Base-by-base conservation (phyloP, 2,329 filamentous ascomycete genomes). In the Cladosporium sp. region DNA sequence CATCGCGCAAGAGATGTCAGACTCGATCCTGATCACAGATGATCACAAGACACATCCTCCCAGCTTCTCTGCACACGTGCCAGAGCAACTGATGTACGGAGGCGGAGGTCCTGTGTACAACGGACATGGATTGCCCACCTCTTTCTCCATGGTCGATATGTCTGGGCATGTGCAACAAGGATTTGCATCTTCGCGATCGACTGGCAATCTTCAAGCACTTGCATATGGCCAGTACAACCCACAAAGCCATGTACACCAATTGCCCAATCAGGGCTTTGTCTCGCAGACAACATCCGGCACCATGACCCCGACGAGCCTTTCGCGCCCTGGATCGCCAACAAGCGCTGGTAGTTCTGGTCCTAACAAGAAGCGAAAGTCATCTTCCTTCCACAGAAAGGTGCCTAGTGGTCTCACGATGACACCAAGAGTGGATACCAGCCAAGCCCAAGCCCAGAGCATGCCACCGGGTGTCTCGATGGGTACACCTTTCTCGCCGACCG, bases 1-100 rank as follows among this genome's bases (percentile, higher is more conserved):
- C 27, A 73, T 97, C 38, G 87, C 89, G 6, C 92, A 98, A 69
- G 82, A 84, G 46, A 85, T 95, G 57, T 89, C 88, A 16, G 83
- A 85, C 49, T 87, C 89, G 0, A 95, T 97, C 57, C 92, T 96
- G 79, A 96, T 97, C 56, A 97, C 93, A 1, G 92, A 98, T 65
- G 92, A 98, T 63, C 92, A 97, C 73, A 97, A 97, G 72, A 95
- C 89, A 7, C 86, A 88, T 59, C 64, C 64, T 12, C 60, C 58
- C 16, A 59, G 54, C 39, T 62, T 63, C 47, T 57, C 62, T 27
- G 53, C 41, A n/a, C 49, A 51, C 8, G 41, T 51, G 35, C 38
- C 41, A 6, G 49, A 46, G 13, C 41, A 45, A 42, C 38, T 51
- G 42, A 15, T 51, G 49, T 51, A 46, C 27, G 43, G 43, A n/a